Base-by-base conservation (phyloP, 2,329 filamentous ascomycete species). In the Paraphoma sp. region DNA sequence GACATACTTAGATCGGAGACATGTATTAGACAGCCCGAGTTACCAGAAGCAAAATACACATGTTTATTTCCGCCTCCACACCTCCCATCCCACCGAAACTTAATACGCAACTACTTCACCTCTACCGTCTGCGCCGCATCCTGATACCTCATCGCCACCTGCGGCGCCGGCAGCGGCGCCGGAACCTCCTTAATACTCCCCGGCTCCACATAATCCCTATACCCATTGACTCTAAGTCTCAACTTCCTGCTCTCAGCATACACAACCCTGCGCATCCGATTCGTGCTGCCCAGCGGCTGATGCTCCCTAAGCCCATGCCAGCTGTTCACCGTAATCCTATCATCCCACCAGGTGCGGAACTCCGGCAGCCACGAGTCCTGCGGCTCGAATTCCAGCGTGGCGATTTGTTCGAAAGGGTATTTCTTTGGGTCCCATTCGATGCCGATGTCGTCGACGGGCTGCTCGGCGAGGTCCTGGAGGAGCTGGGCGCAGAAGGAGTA, bases 391-490 rank as follows among this genome's bases (percentile, higher is more conserved):
- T 78, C 76, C 9, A 79, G 56, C 6, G 71, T 74, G 1, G 78
- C 81, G 6, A 83, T 75, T 1, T 78, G 80, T 59, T 83, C 78
- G 69, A 76, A 83, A 1, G 80, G 81, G 52, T 80, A 83, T 45
- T 79, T 82, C 38, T 78, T 75, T 3, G 74, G 68, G 45, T 83
- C 80, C 80, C 80, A 83, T 6, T 75, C 68, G 18, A 68, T 78
- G 10, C 79, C 78, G 33, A 69, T 67, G 49, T 67, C 62, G 31
- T 68, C 59, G 14, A 69, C 65, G 31, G 78, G 76, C 61, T 83
- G 80, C 16, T 82, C 78, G 1, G 78, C 67, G 0, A 83, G 67
- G 51, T 82, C 79, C 49, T 82, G 79, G 9, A 77, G 75, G 0
- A 83, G 70, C 59, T 83, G 80, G 1, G 81, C 78, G 60, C 81